These are phyloP conservation scores for Fusarium sp. DNA, from an alignment of 2,329 filamentous ascomycete species.

Conservation along the genomic window DNA sequence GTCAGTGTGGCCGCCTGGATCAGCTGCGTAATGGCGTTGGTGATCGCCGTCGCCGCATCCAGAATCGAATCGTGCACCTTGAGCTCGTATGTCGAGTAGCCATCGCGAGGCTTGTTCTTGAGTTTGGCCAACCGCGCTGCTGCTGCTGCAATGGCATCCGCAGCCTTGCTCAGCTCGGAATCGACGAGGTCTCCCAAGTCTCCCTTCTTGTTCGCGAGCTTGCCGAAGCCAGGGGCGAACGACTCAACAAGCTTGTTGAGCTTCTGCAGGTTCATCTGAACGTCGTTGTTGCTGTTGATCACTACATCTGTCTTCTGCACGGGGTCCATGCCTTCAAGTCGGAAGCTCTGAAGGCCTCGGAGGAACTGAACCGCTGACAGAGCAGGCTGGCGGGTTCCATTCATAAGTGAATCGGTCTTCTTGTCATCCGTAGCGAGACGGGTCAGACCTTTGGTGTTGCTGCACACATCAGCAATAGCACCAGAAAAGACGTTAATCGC, in stretches of 20 bases:
- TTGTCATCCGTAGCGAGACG: slow-evolving; percentile 95
- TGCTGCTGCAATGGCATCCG: slow-evolving; percentile 93
- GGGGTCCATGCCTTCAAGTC: slow-evolving; percentile 88
- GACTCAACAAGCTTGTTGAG: slow-evolving; percentile 93
- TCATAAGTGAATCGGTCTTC: slow-evolving; percentile 87
- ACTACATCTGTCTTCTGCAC: slow-evolving; percentile 96
- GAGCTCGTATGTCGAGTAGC: slow-evolving; percentile 95
- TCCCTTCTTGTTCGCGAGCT: slow-evolving; percentile 80
- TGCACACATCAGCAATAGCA: slow-evolving; percentile 91
- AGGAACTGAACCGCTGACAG: slow-evolving; percentile 93
- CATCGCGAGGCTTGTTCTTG: slow-evolving; percentile 95
- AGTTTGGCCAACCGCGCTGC: slow-evolving; percentile 89
- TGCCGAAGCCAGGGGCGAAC: slow-evolving; percentile 88
- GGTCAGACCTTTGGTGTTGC: slow-evolving; percentile 94
- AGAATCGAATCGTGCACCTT: slow-evolving; percentile 96
- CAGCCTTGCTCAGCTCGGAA: slow-evolving; percentile 89
- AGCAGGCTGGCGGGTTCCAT: slow-evolving; percentile 84
- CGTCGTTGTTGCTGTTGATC: slow-evolving; percentile 96
- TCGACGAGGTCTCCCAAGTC: slow-evolving; percentile 95
- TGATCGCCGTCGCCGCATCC: slow-evolving; percentile 91
- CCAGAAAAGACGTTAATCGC: slow-evolving; percentile 91
- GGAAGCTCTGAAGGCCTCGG: slow-evolving; percentile 91
- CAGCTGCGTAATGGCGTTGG: slow-evolving; percentile 89
- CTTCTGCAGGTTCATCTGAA: slow-evolving; percentile 92
- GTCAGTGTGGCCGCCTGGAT: slow-evolving; percentile 95